Base-by-base conservation (phyloP, 371 early-diverging fungal species). In the Mucor mucedo region DNA sequence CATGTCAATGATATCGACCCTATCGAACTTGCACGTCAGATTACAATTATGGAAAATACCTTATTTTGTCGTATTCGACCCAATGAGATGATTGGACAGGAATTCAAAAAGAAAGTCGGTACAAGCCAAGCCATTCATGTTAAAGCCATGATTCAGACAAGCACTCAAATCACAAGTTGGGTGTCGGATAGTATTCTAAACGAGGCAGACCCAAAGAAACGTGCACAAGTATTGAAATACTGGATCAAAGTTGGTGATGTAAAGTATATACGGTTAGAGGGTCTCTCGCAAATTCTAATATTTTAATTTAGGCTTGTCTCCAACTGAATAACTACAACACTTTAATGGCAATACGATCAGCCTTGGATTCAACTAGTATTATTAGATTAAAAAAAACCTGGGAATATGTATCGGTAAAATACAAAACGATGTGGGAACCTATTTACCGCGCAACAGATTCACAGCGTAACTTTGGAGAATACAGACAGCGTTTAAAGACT, bases 311-410 rank as follows among this genome's bases (percentile, higher is more conserved):
- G 85, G 67, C 73, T 7, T 86, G 84, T 39, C 66, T 90, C 8
- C 82, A 78, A 40, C 67, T 95, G 16, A 85, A 90, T 58, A 95
- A 95, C 71, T 94, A 84, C 68, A 89, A 92, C 60, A 87, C 92
- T 0, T 70, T 93, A 21, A 88, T 92, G 83, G 90, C 95, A 2
- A 84, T 95, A 44, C 79, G 89, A 39, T 88, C 89, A 2, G 95
- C 89, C 0, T 76, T 95, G 16, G 85, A 87, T 59, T 91, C 90
- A 4, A 87, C 95, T 0, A 84, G 92, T 5, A 85, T 95, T 8
- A 73, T 75, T 44, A 80, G 96, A 47, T 76, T 95, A 28, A 85
- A 87, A 57, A 78, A 70, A 16, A 93, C 94, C 0, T 94, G 94
- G 94, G 86, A 87, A 0, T 48, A 80, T 27, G 55, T 90, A 2